Percentiles rank a stretch among this genome's conserved stretches.
These are phyloP conservation scores for Cochlearia excelsa DNA, from an alignment of 345 rosid species.

Conservation along the genomic window DNA sequence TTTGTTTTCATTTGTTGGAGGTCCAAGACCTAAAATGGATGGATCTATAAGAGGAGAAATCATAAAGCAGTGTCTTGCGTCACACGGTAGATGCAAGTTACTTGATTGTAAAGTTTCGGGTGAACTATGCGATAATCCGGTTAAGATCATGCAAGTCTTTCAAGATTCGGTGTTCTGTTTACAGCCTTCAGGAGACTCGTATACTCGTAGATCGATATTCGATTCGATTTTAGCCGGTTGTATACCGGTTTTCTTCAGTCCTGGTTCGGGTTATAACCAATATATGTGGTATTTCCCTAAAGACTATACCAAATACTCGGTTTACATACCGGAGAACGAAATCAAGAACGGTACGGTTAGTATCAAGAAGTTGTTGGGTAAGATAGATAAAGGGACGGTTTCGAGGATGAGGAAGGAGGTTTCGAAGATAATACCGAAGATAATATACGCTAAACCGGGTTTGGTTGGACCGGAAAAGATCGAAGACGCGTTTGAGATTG, in stretches of 20 bases:
- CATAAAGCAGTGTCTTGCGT: slow-evolving; percentile 43
- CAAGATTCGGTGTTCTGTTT: slow-evolving; percentile 47
- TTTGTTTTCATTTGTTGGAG: slow-evolving; percentile 46
- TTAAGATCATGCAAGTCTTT: slow-evolving; percentile 44
- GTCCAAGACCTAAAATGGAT: slow-evolving; percentile 25
- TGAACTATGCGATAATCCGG: slow-evolving; percentile 39
- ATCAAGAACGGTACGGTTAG: slow-evolving; percentile 30
- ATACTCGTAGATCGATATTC: slow-evolving; percentile 52
- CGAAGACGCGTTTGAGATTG: slow-evolving; percentile 53
- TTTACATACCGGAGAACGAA: slow-evolving; percentile 40
- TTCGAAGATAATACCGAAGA: slow-evolving; percentile 47
- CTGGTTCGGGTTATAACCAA: slow-evolving; percentile 49
- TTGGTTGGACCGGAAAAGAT: slow-evolving; percentile 26
- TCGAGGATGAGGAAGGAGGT: slow-evolving; percentile 50
- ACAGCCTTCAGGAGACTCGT: slow-evolving; percentile 61
- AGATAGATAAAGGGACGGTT: slow-evolving; percentile 22
- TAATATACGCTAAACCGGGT: slow-evolving; percentile 45
- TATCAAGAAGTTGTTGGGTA: slow-evolving; percentile 27
- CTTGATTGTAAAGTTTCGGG: slow-evolving; percentile 33
- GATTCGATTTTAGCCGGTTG: slow-evolving; percentile 61
- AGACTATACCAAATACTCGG: slow-evolving; percentile 43
- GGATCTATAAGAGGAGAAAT: slow-evolving; percentile 45
- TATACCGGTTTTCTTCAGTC: slow-evolving; percentile 68
- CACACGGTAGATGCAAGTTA: slow-evolving; percentile 37
- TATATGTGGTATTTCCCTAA: slow-evolving; percentile 60